Percentiles rank a stretch among this genome's conserved stretches.
phyloP scores from a whole-genome alignment of 176 grass and related monocot species.

The Triticum urartu region DNA sequence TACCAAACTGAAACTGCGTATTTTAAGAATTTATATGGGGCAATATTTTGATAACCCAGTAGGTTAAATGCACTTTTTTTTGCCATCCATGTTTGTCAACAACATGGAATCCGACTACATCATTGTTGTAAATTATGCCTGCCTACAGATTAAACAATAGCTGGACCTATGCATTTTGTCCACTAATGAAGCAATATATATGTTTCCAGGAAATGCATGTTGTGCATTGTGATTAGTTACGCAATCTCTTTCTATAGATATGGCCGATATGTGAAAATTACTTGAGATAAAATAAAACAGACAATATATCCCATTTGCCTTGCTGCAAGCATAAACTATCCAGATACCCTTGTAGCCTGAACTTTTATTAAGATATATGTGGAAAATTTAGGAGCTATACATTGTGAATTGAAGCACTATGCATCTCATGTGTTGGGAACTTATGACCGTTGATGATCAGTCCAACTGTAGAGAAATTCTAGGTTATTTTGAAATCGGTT shows the following conservation, averaged over 20 bases:
- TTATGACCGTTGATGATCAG: neutral
- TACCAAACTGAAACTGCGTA: conserved; percentile 13
- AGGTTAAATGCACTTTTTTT: neutral
- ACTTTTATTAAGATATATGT: neutral
- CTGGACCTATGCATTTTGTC: neutral
- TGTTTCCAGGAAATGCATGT: neutral
- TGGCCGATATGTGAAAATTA: neutral
- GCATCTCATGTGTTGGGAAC: neutral
- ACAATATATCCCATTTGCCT: neutral
- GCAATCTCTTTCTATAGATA: neutral
- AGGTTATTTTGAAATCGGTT: neutral
- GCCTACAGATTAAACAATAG: neutral
- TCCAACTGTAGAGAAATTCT: neutral
- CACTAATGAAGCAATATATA: neutral
- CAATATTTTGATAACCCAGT: neutral
- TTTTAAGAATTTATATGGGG: neutral
- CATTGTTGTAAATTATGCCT: neutral
- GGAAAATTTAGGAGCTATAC: neutral
- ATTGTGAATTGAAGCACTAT: neutral
- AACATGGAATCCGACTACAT: neutral
- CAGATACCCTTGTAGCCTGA: neutral
- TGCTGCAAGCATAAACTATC: neutral
- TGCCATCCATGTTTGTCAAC: neutral
- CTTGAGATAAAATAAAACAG: neutral
- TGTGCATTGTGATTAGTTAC: neutral